phyloP scores from a whole-genome alignment of 192 early-diverging fungal species.

The Radiomyces spectabilis region DNA sequence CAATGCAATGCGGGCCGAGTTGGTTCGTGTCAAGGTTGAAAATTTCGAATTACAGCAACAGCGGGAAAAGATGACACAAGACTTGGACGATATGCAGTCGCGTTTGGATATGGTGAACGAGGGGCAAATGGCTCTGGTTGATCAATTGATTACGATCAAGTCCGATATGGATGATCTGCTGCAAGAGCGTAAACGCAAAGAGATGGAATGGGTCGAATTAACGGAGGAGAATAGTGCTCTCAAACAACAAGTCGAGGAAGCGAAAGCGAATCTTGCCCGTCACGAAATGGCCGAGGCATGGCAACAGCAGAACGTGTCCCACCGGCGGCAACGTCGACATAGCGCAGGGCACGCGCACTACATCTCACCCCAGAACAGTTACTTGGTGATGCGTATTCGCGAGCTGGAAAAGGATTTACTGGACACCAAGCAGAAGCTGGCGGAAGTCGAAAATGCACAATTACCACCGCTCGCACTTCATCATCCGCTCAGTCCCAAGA shows the following conservation, averaged over 20 bases:
- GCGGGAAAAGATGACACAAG: slow-evolving; percentile 9
- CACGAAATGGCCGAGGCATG: no score
- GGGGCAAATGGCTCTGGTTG: slow-evolving; percentile 20
- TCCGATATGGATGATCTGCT: slow-evolving; percentile 14
- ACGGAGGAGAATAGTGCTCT: slow-evolving; percentile 22
- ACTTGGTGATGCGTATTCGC: neutral
- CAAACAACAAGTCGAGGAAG: slow-evolving; percentile 10
- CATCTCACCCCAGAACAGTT: neutral
- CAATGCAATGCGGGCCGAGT: neutral
- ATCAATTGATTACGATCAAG: slow-evolving; percentile 19
- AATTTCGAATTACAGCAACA: slow-evolving; percentile 26
- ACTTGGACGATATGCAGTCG: slow-evolving; percentile 14
- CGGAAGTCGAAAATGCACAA: slow-evolving; percentile 7
- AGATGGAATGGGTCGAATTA: neutral
- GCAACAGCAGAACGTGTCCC: no score
- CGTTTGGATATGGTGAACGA: slow-evolving; percentile 23
- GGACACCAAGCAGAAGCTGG: slow-evolving; percentile 5
- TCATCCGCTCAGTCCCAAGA: no score
- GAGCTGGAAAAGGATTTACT: slow-evolving; percentile 8
- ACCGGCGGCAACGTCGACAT: neutral
- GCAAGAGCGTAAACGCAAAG: slow-evolving; percentile 3
- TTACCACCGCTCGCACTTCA: neutral
- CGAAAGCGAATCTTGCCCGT: no score
- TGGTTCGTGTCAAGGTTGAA: slow-evolving; percentile 20
- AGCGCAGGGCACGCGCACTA: neutral